Percentiles rank a stretch among this genome's conserved stretches.
These are phyloP conservation scores for Isabelozyma rhagii DNA, from an alignment of 805 yeast genomes.

Conservation along the genomic window DNA sequence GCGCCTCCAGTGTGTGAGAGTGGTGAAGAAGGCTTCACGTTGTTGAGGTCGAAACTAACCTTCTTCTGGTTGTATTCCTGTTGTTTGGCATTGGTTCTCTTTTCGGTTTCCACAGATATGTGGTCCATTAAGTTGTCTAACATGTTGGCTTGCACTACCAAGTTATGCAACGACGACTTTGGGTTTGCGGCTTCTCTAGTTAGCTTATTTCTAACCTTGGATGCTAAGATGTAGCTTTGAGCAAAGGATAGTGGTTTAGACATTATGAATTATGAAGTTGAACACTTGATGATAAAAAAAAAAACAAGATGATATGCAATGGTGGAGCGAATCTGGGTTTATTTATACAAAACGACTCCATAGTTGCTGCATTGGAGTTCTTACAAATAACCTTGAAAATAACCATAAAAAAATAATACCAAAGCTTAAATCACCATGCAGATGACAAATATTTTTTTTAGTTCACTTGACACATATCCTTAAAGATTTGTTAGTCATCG, in stretches of 20 bases:
- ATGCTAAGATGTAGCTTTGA: constrained; percentile 59
- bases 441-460: background rate
- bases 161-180: constrained; percentile 53
- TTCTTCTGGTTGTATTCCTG: constrained; percentile 5
- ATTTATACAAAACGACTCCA: background rate
- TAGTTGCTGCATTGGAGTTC: background rate
- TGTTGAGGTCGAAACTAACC: constrained; percentile 9
- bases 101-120: constrained; percentile 29
- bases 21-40: constrained; percentile 10
- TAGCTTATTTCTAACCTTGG: constrained; percentile 60
- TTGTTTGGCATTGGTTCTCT: constrained; percentile 11
- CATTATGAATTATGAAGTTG: constrained; percentile 2
- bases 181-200: constrained; percentile 58
- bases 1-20: constrained; percentile 19
- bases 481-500: background rate
- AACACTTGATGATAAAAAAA: background rate
- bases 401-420: background rate
- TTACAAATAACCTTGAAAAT: background rate
- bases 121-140: constrained; percentile 62
- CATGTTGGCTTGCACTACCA: constrained; percentile 71
- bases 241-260: constrained; percentile 29
- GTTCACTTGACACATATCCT: background rate
- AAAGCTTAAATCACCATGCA: background rate
- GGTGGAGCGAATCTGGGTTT: background rate
- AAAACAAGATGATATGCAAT: background rate